These are phyloP conservation scores for Physcomitrium patens DNA, from an alignment of 225 moss, liverwort and hornwort genomes.

Conservation along the genomic window DNA sequence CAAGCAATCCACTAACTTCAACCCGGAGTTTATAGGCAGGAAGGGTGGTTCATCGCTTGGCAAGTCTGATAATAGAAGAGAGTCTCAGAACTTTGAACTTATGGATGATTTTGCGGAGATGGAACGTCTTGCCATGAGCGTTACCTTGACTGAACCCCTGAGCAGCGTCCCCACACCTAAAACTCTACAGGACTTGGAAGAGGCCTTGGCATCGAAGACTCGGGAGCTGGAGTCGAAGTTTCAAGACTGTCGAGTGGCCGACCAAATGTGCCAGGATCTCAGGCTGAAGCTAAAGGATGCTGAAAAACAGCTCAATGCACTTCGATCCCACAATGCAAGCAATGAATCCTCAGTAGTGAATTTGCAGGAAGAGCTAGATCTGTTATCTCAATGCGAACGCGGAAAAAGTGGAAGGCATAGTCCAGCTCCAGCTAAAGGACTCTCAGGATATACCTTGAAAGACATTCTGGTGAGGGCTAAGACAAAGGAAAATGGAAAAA, in stretches of 20 bases:
- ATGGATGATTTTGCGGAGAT: conserved; percentile 74
- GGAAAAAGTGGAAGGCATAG: conserved; percentile 38
- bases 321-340: conserved; percentile 45
- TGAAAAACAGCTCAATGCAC: conserved; percentile 40
- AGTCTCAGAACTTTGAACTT: conserved; percentile 64
- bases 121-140: conserved; percentile 58
- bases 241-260: conserved; percentile 43
- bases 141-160: conserved; percentile 29
- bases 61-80: background rate
- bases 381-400: conserved; percentile 45
- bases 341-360: conserved; percentile 44
- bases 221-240: conserved; percentile 27
- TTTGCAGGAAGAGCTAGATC: conserved; percentile 67
- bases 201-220: conserved; percentile 7
- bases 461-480: conserved; percentile 45
- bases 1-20: conserved; percentile 23
- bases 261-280: conserved; percentile 45
- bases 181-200: conserved; percentile 44
- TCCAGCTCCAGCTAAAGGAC: conserved; percentile 31
- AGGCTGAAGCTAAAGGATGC: conserved; percentile 42
- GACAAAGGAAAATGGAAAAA: conserved; percentile 28
- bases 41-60: conserved; percentile 37
- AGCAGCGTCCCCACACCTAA: background rate
- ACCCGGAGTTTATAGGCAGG: conserved; percentile 26
- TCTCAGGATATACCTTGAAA: conserved; percentile 49